These are phyloP conservation scores for Aegilops speltoides DNA, from an alignment of 176 grass and related monocot genomes.

Conservation along the genomic window DNA sequence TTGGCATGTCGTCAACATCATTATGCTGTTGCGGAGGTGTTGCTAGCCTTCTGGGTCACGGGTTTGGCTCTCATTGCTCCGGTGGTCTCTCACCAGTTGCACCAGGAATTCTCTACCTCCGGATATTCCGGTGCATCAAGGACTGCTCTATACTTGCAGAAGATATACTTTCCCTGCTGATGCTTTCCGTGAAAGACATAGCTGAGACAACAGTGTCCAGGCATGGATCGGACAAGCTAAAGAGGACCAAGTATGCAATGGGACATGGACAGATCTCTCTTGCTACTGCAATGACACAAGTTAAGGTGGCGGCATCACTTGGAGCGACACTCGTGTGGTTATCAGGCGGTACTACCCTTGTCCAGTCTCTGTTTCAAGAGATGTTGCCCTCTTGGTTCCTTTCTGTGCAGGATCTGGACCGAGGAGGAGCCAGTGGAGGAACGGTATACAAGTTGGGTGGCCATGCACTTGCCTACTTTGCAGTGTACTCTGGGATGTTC, in stretches of 20 bases:
- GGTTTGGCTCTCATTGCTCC: constrained; percentile 85
- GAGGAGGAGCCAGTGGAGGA: constrained; percentile 50
- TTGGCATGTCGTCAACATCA: constrained; percentile 63
- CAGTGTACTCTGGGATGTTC: constrained; percentile 81
- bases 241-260: constrained; percentile 65
- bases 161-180: constrained; percentile 68
- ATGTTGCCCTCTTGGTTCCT: constrained; percentile 95
- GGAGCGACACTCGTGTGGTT: constrained; percentile 86
- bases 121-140: constrained; percentile 90
- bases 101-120: constrained; percentile 90
- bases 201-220: constrained; percentile 48
- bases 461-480: constrained; percentile 67
- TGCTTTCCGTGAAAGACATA: constrained; percentile 87
- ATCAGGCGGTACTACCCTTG: constrained; percentile 71
- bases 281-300: constrained; percentile 60
- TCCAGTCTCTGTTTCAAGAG: constrained; percentile 87
- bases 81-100: constrained; percentile 90
- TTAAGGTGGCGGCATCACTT: constrained; percentile 74
- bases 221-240: constrained; percentile 51
- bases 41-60: constrained; percentile 86
- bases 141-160: constrained; percentile 82
- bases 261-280: constrained; percentile 73
- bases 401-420: constrained; percentile 54
- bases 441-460: constrained; percentile 67
- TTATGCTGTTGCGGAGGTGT: constrained; percentile 65